phyloP scores from a whole-genome alignment of 495 filamentous ascomycete genomes.

The Aspergillus incahuasiensis region DNA sequence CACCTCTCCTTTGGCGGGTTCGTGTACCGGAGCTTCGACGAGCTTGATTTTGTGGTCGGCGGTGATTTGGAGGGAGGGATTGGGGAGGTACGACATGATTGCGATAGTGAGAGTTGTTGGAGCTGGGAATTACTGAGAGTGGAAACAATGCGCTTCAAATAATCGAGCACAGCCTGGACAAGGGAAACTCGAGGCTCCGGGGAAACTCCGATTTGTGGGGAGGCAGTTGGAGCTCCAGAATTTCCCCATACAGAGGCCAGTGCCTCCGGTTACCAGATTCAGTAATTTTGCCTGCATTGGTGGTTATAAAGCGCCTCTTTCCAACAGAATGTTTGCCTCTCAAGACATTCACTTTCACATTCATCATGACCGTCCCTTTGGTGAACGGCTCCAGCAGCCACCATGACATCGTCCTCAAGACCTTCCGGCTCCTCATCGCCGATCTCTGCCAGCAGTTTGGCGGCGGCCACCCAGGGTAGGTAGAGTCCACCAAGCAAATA shows the following conservation, averaged over 20 bases:
- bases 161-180: background rate
- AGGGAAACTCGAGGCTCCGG: conserved; percentile 8
- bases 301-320: conserved; percentile 4
- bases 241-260: conserved; percentile 10
- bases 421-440: conserved; percentile 51
- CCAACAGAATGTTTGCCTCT: background rate
- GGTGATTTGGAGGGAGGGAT: conserved; percentile 54
- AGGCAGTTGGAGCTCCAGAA: background rate
- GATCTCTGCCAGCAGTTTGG: conserved; percentile 58
- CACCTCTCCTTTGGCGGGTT: conserved; percentile 43
- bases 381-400: conserved; percentile 25
- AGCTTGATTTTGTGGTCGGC: conserved; percentile 49
- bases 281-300: conserved; percentile 7
- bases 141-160: background rate
- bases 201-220: background rate
- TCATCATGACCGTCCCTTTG: conserved; percentile 18
- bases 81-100: conserved; percentile 27
- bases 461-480: conserved; percentile 54
- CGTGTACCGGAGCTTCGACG: conserved; percentile 47
- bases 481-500: background rate
- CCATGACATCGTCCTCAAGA: conserved; percentile 45
- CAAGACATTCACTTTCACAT: conserved; percentile 11
- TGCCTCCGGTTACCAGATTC: conserved; percentile 17
- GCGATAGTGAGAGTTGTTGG: background rate
- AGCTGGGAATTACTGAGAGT: background rate